Percentiles rank a stretch among this genome's conserved stretches.
Conservation (phyloP, 768 basidiomycete genomes). For the Coprinellus micaceus region DNA sequence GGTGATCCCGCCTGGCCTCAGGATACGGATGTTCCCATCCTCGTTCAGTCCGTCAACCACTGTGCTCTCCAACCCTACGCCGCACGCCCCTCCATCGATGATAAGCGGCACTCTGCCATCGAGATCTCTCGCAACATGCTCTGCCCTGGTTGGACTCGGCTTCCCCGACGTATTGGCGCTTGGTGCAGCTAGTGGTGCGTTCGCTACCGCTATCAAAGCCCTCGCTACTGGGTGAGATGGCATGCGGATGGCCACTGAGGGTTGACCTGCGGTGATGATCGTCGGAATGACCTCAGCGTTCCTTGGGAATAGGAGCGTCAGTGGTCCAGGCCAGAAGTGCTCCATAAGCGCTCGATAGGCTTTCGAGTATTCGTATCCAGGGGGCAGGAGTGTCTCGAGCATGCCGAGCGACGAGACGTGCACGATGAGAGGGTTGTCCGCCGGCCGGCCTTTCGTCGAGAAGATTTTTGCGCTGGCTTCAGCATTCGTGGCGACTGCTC, state of each 20-base stretch:
- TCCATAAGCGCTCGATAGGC: slow-evolving; percentile 74
- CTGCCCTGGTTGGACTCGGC: slow-evolving; percentile 87
- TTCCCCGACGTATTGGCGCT: slow-evolving; percentile 94
- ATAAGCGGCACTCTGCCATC: slow-evolving; percentile 71
- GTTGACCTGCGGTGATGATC: slow-evolving; percentile 76
- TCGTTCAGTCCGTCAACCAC: slow-evolving; percentile 84
- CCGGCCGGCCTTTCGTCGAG: slow-evolving; percentile 83
- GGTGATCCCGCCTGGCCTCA: slow-evolving; percentile 90
- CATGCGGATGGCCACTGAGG: slow-evolving; percentile 88
- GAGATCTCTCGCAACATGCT: slow-evolving; percentile 81
- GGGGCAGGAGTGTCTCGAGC: slow-evolving; percentile 73
- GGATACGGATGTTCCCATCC: slow-evolving; percentile 73
- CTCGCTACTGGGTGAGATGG: slow-evolving; percentile 92
- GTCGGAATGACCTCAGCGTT: slow-evolving; percentile 56
- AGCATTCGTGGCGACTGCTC: slow-evolving; percentile 70
- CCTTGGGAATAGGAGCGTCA: slow-evolving; percentile 88
- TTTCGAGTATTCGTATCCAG: slow-evolving; percentile 52
- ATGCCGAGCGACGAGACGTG: slow-evolving; percentile 86
- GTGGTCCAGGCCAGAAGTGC: slow-evolving; percentile 91
- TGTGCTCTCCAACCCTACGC: slow-evolving; percentile 92
- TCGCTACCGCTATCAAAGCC: slow-evolving; percentile 73
- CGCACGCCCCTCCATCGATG: slow-evolving; percentile 88
- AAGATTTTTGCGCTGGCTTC: slow-evolving; percentile 74
- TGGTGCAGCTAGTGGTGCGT: slow-evolving; percentile 85
- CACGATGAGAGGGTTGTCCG: slow-evolving; percentile 96